Base-by-base conservation (phyloP, 352 stramenopile genomes). In the Saprolegnia diclina region DNA sequence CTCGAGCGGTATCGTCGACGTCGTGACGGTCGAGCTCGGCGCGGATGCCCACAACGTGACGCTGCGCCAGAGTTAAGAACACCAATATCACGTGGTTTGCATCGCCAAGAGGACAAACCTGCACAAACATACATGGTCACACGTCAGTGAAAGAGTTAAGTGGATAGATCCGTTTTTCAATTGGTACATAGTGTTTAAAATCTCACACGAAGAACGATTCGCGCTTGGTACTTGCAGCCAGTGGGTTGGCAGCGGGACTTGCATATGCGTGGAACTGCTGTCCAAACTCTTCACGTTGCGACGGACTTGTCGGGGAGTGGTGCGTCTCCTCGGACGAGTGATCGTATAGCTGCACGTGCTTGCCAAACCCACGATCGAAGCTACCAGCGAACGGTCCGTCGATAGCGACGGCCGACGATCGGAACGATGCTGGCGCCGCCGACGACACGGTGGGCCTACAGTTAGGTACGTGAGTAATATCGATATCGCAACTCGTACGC, bases 281-380 rank as follows among this genome's bases (percentile, higher is more conserved):
- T n/a, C 42, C 42, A n/a, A 63, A 46, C 4, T 55, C 40, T 55
- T 66, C 57, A 13, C 57, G 40, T 22, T 66, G 57, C 22, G 57
- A 66, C 44, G 57, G 57, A 55, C 57, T 66, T 22, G 53, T 42
- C 19, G 57, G 57, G 13, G 35, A 48, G 42, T 48, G 48, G 35
- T 66, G 48, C 11, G 57, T 66, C 32, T 66, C 57, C 38, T 66
- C 37, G 7, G 57, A 66, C 38, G 57, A 66, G 9, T 40, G 14
- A 38, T 66, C 57, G 14, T 66, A 42, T 13, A 66, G 21, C 10
- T 48, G 35, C 9, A 64, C 40, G 19, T 61, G 53, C 53, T 26
- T 35, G 10, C 37, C 48, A 35, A 42, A 66, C 57, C 37, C 37
- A 29, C 40, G 57, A 19, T 42, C 44, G 53, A 66, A 66, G 2